Evolutionary conservation across 768 basidiomycete genomes (phyloP), one percentile per base, ranked within the genome.

Genomic region (Tylopilus sp.): DNA sequence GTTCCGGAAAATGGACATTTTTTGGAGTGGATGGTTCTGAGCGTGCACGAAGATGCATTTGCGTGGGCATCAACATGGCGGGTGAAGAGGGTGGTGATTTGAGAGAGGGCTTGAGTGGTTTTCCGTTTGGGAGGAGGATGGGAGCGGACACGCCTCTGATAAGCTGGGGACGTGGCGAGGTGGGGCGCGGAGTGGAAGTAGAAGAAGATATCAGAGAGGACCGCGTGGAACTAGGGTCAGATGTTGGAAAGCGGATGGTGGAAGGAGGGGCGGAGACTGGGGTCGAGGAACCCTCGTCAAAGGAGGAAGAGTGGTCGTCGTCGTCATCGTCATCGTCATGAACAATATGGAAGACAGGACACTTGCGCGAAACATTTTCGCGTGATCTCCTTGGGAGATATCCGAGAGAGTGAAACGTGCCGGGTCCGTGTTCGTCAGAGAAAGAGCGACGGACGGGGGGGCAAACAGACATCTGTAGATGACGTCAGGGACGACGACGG

Each of bases 1-100:
- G 75, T 45, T 80, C 77, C 13, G 92, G 88, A 61, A 98, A 98
- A 66, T 95, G 94, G 0, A 98, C 95, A 47, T 84, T 87, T 74
- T 96, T 96, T 2, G 80, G 82, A 13, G 86, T 84, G 1, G 80
- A 69, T 0, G 93, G 89, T 28, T 81, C 83, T 9, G 85, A 86
- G 65, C 68, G 75, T 25, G 75, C 70, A 58, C 71, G 74, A 47
- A 49, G 57, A 52, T 67, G 66, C 17, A 36, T 24, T 14, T 55
- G 52, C 17, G 46, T n/a, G 28, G 52, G 50, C 1, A 33, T 40
- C 21, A 28, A 11, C 5, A 70, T 48, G 48, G 53, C 28, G 12
- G 60, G 60, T 3, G 62, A 49, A 0, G 67, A 68, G 4, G 56
- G 37, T 2, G 64, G 70, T 0, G 75, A 74, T 67, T 96, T 97